Evolutionary conservation across 495 filamentous ascomycete genomes (phyloP), one percentile per base, ranked within the genome.

Genomic region (Daldinia concentrica): DNA sequence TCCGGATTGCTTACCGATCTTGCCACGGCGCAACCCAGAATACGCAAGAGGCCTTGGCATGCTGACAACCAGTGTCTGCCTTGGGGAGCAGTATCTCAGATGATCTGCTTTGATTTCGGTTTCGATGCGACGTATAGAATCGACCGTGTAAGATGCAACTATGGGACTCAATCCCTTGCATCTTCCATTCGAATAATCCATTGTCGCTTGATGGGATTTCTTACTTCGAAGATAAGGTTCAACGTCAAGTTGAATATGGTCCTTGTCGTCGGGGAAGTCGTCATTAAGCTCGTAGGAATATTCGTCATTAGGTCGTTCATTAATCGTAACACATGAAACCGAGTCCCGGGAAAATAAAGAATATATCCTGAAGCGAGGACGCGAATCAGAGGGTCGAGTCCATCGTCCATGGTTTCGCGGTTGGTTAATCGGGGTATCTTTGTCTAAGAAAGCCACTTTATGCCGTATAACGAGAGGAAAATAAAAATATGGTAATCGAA

Each of bases 21-120:
- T 77, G 71, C 74, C 73, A 76, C 71, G 68, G 66, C 61, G 60
- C 51, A 74, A 68, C 65, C 50, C 58, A 63, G 56, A 65, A 66
- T 72, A n/a, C 51, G 64, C 50, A 66, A 71, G 68, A 71, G 73
- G 71, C 76, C 79, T 77, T 72, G 75, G 69, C 77, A 57, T 80
- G 70, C 78, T 77, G 80, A 82, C 82, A 84, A 73, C 80, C 80
- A 81, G 82, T 81, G 82, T 79, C 79, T 73, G 78, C 81, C 77
- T 22, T 63, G 11, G 68, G 74, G 43, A 70, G 75, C 66, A 66
- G 61, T 75, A 82, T 80, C 71, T 73, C 82, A 67, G 78, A 79
- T 80, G 79, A 19, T 66, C 32, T 69, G 75, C 66, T 65, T 54
- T 61, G 59, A 57, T 58, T 62, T 58, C 64, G 73, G 76, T 75